These are phyloP conservation scores for Hemisphaericaspora xylofermentans DNA, from an alignment of 1,139 yeast species.

Conservation along the genomic window DNA sequence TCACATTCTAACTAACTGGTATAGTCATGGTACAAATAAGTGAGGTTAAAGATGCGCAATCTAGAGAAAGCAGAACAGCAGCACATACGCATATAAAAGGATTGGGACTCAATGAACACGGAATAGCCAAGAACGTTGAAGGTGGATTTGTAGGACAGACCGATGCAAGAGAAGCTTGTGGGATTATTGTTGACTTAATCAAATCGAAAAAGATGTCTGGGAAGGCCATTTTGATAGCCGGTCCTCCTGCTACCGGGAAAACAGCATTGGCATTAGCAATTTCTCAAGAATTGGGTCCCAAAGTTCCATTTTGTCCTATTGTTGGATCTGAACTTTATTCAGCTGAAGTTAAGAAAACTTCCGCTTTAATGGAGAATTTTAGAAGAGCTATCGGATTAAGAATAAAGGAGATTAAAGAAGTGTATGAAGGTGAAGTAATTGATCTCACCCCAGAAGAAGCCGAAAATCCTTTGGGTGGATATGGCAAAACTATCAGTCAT, in stretches of 20 bases:
- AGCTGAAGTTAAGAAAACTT: constrained; percentile 98
- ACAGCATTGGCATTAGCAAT: constrained; percentile 95
- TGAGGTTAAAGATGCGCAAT: constrained; percentile 64
- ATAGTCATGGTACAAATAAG: constrained; percentile 72
- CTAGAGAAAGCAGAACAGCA: constrained; percentile 79
- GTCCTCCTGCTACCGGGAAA: constrained; percentile 98
- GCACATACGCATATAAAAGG: constrained; percentile 98
- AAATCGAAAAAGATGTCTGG: constrained; percentile 94
- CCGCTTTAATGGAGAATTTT: constrained; percentile 95
- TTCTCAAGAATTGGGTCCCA: constrained; percentile 96
- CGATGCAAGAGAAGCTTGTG: constrained; percentile 97
- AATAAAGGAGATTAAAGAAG: constrained; percentile 96
- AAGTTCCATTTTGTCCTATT: constrained; percentile 96
- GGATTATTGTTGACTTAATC: constrained; percentile 89
- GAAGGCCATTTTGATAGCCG: constrained; percentile 91
- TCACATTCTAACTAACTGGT: not conserved
- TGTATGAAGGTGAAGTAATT: constrained; percentile 97
- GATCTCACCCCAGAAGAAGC: constrained; percentile 97
- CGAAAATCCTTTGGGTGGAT: constrained; percentile 95
- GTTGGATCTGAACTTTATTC: constrained; percentile 94
- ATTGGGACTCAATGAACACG: constrained; percentile 88
- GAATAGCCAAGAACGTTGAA: constrained; percentile 79
- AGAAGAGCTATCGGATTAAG: constrained; percentile 94
- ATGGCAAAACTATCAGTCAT: constrained; percentile 93
- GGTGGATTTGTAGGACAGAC: constrained; percentile 96